Evolutionary conservation across 371 early-diverging fungal genomes (phyloP).

Genomic region (Mucor velutinosus): DNA sequence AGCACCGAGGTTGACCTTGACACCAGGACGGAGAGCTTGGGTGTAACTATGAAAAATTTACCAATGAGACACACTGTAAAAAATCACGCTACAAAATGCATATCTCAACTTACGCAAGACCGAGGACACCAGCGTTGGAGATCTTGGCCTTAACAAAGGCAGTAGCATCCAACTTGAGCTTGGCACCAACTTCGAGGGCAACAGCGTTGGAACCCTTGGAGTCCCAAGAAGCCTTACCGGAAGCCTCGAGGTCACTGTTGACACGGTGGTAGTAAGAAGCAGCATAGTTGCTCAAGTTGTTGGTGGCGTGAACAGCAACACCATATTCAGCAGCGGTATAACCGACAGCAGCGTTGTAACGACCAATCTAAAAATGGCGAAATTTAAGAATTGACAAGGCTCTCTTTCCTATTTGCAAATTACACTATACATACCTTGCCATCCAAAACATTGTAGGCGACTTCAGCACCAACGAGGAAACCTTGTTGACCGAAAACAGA

Average conservation of each 20-base stretch:
- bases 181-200: conserved; percentile 94
- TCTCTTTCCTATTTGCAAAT: not conserved
- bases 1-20: conserved; percentile 93
- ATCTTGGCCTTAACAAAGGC: conserved; percentile 97
- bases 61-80: not conserved
- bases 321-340: conserved; percentile 88
- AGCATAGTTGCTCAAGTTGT: conserved; percentile 74
- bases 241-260: conserved; percentile 87
- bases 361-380: conserved; percentile 55
- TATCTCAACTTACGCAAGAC: conserved; percentile 65
- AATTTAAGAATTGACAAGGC: not conserved
- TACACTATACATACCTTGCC: conserved; percentile 56
- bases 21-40: conserved; percentile 91
- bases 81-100: not conserved
- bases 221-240: conserved; percentile 93
- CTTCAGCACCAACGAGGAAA: conserved; percentile 90
- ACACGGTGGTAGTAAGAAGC: conserved; percentile 97
- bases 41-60: conserved; percentile 65
- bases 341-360: conserved; percentile 86
- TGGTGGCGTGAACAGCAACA: conserved; percentile 82
- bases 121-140: conserved; percentile 91
- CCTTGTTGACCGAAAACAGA: conserved; percentile 76
- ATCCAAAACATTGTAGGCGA: conserved; percentile 87
- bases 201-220: conserved; percentile 73
- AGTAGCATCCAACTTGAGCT: conserved; percentile 86